A percentile compares a stretch with the other conserved stretches of the same genome.
Evolutionary conservation across 2,329 filamentous ascomycete species (phyloP).

Genomic region (Bertia moriformis): DNA sequence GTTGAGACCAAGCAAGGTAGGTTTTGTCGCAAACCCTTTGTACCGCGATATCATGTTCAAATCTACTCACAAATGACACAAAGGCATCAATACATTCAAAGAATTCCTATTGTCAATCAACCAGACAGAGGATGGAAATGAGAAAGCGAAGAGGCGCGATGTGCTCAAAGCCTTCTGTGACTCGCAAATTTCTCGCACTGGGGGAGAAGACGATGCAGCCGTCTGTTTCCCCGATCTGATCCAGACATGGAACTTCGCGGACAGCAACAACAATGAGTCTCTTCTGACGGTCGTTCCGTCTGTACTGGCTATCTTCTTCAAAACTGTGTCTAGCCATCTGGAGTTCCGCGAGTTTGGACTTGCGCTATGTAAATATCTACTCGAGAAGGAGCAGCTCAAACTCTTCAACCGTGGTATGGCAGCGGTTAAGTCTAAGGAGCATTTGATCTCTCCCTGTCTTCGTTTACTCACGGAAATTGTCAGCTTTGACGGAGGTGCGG

Average conservation of each 20-base stretch:
- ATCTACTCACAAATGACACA: background rate
- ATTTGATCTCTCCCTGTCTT: conserved; percentile 44
- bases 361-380: conserved; percentile 37
- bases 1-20: background rate
- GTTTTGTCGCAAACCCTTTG: background rate
- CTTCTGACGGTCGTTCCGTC: conserved; percentile 38
- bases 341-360: conserved; percentile 42
- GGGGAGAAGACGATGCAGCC: conserved; percentile 20
- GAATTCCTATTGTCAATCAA: background rate
- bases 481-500: conserved; percentile 44
- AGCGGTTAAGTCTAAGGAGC: conserved; percentile 41
- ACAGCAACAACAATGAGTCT: conserved; percentile 39
- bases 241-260: conserved; percentile 43
- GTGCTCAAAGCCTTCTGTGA: background rate
- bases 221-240: conserved; percentile 38
- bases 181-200: background rate
- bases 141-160: background rate
- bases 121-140: background rate
- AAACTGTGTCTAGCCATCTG: conserved; percentile 34
- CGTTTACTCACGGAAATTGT: conserved; percentile 47
- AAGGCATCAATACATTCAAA: background rate
- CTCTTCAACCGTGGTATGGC: conserved; percentile 41
- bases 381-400: conserved; percentile 40
- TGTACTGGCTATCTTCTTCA: conserved; percentile 42
- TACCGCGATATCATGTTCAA: background rate